Evolutionary conservation across 306 rosid genomes (phyloP).

Genomic region (Citrullus mucosospermus): DNA sequence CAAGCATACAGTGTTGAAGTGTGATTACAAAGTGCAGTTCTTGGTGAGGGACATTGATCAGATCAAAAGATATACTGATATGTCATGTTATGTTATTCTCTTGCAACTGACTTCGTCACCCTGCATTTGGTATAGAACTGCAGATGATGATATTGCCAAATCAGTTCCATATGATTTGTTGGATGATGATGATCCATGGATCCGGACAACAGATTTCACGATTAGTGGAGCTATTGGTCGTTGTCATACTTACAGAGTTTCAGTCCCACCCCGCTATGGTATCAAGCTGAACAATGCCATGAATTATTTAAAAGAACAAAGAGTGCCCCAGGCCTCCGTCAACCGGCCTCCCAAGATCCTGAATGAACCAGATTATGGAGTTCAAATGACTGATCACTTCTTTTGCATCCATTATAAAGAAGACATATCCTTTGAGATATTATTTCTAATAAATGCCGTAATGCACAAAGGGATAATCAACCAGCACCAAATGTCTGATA

Average conservation of each 20-base stretch:
- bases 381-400: constrained; percentile 36
- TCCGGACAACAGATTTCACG: constrained; percentile 83
- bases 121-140: constrained; percentile 62
- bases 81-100: constrained; percentile 32
- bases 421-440: constrained; percentile 42
- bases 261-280: constrained; percentile 66
- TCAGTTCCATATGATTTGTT: constrained; percentile 44
- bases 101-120: constrained; percentile 63
- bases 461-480: constrained; percentile 58
- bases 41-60: constrained; percentile 53
- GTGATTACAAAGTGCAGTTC: constrained; percentile 72
- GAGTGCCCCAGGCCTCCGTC: constrained; percentile 29
- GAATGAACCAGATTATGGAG: constrained; percentile 55
- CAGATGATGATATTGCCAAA: constrained; percentile 62
- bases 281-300: constrained; percentile 44
- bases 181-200: constrained; percentile 96
- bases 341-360: constrained; percentile 22
- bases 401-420: constrained; percentile 32
- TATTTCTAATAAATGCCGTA: constrained; percentile 60
- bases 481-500: constrained; percentile 43
- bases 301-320: constrained; percentile 30
- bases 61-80: constrained; percentile 33
- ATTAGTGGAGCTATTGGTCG: constrained; percentile 76
- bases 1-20: constrained; percentile 38
- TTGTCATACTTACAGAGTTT: constrained; percentile 49